These are phyloP conservation scores for Tetrastigma voinierianum DNA, from an alignment of 164 flowering plant genomes.

Conservation along the genomic window DNA sequence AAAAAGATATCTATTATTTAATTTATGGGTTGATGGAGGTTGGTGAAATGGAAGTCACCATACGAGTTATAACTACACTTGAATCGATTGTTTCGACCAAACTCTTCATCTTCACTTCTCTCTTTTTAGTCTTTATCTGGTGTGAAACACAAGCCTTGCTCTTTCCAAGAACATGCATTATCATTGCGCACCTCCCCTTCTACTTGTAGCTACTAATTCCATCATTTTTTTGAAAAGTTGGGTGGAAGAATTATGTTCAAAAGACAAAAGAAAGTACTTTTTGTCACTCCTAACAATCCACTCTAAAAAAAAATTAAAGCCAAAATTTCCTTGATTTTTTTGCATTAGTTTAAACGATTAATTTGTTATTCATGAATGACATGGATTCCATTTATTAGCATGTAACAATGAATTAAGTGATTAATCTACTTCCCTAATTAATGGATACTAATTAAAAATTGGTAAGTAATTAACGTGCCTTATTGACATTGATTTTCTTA, in stretches of 20 bases:
- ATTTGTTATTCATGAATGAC: slow-evolving; percentile 22
- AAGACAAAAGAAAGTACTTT: slow-evolving; percentile 11
- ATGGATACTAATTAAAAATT: slow-evolving; percentile 11
- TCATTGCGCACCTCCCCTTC: slow-evolving; percentile 22
- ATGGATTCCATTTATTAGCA: slow-evolving; percentile 25
- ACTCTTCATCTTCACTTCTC: slow-evolving; percentile 28
- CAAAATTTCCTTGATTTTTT: background rate
- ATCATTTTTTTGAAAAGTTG: background rate
- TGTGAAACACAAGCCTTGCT: slow-evolving; percentile 39
- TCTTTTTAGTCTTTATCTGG: slow-evolving; percentile 5
- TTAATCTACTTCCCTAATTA: slow-evolving; percentile 1
- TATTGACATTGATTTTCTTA: too few relatives aligned
- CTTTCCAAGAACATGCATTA: slow-evolving; percentile 15
- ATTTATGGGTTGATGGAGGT: slow-evolving; percentile 12
- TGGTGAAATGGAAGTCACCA: slow-evolving; percentile 17
- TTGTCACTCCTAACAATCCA: slow-evolving; percentile 11
- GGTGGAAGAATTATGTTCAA: background rate
- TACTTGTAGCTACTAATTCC: slow-evolving; percentile 13
- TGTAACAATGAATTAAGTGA: slow-evolving; percentile 17
- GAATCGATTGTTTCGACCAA: slow-evolving; percentile 1
- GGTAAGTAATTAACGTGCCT: too few relatives aligned
- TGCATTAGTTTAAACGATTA: background rate
- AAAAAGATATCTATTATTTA: background rate
- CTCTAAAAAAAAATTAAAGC: background rate
- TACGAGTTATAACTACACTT: background rate